Evolutionary conservation across 2,329 filamentous ascomycete genomes (phyloP), one percentile per base, ranked within the genome.

Genomic region (Podosphaera leucotricha): DNA sequence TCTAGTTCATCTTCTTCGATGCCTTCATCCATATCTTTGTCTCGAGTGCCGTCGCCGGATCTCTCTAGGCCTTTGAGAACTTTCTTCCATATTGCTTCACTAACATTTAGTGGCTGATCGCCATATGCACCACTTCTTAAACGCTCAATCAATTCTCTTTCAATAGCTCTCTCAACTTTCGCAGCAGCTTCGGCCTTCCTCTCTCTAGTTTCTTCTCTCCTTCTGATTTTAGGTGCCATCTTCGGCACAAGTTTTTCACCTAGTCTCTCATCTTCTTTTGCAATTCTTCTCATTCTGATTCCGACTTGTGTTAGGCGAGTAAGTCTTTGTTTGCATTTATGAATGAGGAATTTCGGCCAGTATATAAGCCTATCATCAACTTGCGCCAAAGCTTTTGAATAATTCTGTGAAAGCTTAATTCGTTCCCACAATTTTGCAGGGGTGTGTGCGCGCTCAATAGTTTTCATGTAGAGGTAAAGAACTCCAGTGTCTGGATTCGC

Each of bases 401-500:
- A 95, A 66, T 95, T 94, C 54, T 76, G 74, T 22, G 83, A 84
- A 28, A 98, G 68, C 58, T 85, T 82, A 59, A 94, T 84, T 53
- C 79, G 77, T 64, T 95, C 85, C 90, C 90, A 98, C 65, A 87
- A 76, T 62, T 92, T 92, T 47, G 75, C 78, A 1, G 87, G 90
- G 62, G 87, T 72, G 61, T 86, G 87, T 11, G 80, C 71, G 49
- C 90, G 81, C 66, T 93, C 85, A 53, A 86, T 74, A 3, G 84
- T 90, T 67, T 94, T 95, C 71, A 93, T 92, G 70, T 92, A 95
- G 46, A 95, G 77, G 64, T 94, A 95, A 49, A 95, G 71, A 7
- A 75, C 75, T 49, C 82, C 80, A 44, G 82, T 86, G 48, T 77
- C 65, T 6, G 85, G 79, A 56, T 92, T 76, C 44, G 81, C 74